phyloP scores from a whole-genome alignment of 768 basidiomycete species.

The Xerocomellus chrysenteron region DNA sequence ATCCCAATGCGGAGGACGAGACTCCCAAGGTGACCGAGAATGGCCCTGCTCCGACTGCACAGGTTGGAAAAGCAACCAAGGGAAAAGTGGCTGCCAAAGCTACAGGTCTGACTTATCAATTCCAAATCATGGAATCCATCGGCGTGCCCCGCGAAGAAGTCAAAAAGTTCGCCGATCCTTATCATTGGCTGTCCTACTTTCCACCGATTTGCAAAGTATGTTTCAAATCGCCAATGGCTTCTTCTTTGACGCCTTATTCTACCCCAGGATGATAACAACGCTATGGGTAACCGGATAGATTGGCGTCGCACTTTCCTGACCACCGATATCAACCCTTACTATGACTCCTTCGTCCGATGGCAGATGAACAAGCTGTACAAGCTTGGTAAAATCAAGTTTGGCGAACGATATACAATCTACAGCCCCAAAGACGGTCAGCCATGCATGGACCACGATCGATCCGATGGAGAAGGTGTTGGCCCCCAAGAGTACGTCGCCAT shows the following conservation, averaged over 20 bases:
- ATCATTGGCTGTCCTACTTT: slow-evolving; percentile 91
- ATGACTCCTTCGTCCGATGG: slow-evolving; percentile 96
- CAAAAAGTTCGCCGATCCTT: slow-evolving; percentile 96
- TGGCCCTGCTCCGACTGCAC: slow-evolving; percentile 44
- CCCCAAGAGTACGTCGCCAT: slow-evolving; percentile 94
- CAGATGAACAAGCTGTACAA: slow-evolving; percentile 90
- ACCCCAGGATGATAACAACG: slow-evolving; percentile 65
- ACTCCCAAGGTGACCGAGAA: slow-evolving; percentile 41
- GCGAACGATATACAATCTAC: slow-evolving; percentile 97
- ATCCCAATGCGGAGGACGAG: slow-evolving; percentile 45
- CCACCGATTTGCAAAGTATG: slow-evolving; percentile 89
- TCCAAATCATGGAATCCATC: slow-evolving; percentile 97
- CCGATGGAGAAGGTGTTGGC: slow-evolving; percentile 90
- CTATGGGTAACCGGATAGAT: slow-evolving; percentile 93
- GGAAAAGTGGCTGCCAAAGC: slow-evolving; percentile 92
- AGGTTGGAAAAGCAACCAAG: slow-evolving; percentile 86
- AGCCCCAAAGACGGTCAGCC: slow-evolving; percentile 98
- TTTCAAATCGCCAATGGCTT: slow-evolving; percentile 7
- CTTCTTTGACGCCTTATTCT: not conserved
- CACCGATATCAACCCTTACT: slow-evolving; percentile 95
- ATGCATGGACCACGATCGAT: slow-evolving; percentile 99
- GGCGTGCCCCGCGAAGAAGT: slow-evolving; percentile 86
- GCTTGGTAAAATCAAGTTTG: slow-evolving; percentile 94
- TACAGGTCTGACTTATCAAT: slow-evolving; percentile 93
- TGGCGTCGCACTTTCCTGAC: slow-evolving; percentile 96